phyloP scores from a whole-genome alignment of 495 filamentous ascomycete genomes.

The Aspergillus campestris region DNA sequence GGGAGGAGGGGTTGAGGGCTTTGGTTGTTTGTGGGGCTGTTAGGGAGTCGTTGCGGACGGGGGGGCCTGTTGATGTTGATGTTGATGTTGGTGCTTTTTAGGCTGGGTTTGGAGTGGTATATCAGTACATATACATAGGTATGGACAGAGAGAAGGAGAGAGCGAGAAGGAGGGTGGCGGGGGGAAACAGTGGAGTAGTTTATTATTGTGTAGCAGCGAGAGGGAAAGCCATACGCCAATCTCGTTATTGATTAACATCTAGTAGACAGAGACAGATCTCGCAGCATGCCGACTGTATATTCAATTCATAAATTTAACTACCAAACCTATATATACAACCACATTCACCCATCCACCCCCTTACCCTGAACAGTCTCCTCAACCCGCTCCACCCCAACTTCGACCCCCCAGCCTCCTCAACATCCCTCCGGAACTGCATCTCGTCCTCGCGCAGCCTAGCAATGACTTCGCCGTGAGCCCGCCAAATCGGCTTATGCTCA shows the following conservation, averaged over 20 bases:
- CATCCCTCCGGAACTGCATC: slow-evolving; percentile 43
- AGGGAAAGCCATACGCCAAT: too few species aligned
- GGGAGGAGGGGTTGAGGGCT: slow-evolving; percentile 36
- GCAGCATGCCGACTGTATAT: too few species aligned
- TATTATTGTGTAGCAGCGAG: too few species aligned
- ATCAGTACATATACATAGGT: too few species aligned
- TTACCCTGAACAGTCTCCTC: slow-evolving; percentile 3
- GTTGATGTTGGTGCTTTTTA: slow-evolving; percentile 11
- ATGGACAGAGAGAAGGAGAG: too few species aligned
- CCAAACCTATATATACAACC: too few species aligned
- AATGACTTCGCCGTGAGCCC: slow-evolving; percentile 45
- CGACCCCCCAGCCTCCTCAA: slow-evolving; percentile 27
- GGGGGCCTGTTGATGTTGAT: slow-evolving; percentile 27
- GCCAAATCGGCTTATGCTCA: slow-evolving; percentile 44
- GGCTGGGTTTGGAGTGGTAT: too few species aligned
- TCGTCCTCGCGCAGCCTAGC: slow-evolving; percentile 40
- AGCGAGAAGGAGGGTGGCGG: too few species aligned
- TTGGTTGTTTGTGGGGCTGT: slow-evolving; percentile 38
- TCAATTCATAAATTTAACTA: too few species aligned
- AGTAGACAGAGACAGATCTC: too few species aligned
- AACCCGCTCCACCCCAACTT: slow-evolving; percentile 16
- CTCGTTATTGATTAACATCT: too few species aligned
- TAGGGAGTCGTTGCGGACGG: slow-evolving; percentile 29
- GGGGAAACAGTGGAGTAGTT: too few species aligned
- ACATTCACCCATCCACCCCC: neutral